These are phyloP conservation scores for Naganishia randhawae DNA, from an alignment of 768 basidiomycete species.

Conservation along the genomic window DNA sequence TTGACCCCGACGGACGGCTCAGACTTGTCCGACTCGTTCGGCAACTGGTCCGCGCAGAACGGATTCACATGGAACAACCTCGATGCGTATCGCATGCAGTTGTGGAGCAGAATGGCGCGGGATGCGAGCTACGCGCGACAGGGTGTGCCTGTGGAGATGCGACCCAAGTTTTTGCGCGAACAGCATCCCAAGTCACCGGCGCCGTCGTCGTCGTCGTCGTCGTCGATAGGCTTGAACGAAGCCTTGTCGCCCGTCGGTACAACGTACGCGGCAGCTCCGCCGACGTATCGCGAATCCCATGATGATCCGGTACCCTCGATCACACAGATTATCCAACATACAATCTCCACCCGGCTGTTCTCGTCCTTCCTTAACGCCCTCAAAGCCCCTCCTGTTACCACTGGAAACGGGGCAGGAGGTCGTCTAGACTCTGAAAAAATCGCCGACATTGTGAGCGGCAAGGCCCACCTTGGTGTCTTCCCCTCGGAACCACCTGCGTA, in stretches of 20 bases:
- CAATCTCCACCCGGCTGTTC: constrained; percentile 42
- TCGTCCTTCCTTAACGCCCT: constrained; percentile 47
- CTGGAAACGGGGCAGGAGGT: not conserved
- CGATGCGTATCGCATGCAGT: constrained; percentile 82
- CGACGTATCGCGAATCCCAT: constrained; percentile 15
- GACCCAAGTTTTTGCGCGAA: constrained; percentile 48
- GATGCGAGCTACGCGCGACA: constrained; percentile 55
- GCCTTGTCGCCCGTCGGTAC: constrained; percentile 13
- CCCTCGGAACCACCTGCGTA: constrained; percentile 7
- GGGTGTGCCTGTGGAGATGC: constrained; percentile 36
- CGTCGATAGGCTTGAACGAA: not conserved
- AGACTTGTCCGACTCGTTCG: constrained; percentile 58
- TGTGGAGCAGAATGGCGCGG: constrained; percentile 84
- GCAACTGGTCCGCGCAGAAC: constrained; percentile 72
- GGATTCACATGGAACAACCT: constrained; percentile 82
- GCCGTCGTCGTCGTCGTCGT: not conserved
- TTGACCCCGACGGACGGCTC: constrained; percentile 44
- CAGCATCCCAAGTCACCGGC: not conserved
- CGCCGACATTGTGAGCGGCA: constrained; percentile 45
- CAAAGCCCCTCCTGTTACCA: constrained; percentile 27
- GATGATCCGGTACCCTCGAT: constrained; percentile 17
- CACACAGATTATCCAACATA: constrained; percentile 26
- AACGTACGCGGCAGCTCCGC: constrained; percentile 9
- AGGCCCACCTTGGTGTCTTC: constrained; percentile 36
- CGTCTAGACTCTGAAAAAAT: constrained; percentile 43